A percentile compares a stretch with the other conserved stretches of the same genome.
phyloP scores from a whole-genome alignment of 169 alveolate species.

The Cryptosporidium ubiquitum region DNA sequence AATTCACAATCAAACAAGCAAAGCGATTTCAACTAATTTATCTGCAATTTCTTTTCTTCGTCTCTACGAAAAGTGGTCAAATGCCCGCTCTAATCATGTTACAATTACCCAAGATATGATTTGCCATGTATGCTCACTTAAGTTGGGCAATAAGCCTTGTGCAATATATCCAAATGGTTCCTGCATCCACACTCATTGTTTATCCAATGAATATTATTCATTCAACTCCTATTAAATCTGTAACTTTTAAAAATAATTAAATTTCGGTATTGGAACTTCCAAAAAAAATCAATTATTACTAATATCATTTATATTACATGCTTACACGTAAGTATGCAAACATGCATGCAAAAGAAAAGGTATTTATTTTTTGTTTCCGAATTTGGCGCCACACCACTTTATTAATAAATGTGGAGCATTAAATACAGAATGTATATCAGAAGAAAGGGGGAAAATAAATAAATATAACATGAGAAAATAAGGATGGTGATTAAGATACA shows the following conservation, averaged over 20 bases:
- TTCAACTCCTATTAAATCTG: background rate
- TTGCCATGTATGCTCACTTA: conserved; percentile 58
- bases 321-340: background rate
- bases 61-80: conserved; percentile 54
- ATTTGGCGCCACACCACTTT: background rate
- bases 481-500: background rate
- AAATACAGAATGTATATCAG: background rate
- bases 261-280: background rate
- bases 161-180: conserved; percentile 67
- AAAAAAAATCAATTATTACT: too few species aligned
- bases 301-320: background rate
- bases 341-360: background rate
- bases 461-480: background rate
- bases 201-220: conserved; percentile 26
- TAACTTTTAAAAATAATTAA: too few species aligned
- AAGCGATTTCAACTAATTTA: conserved; percentile 19
- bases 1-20: conserved; percentile 32
- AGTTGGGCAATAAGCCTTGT: conserved; percentile 56
- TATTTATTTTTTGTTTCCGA: too few species aligned
- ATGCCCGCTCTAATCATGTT: conserved; percentile 14
- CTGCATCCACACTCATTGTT: conserved; percentile 61
- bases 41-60: conserved; percentile 67
- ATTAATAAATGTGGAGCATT: background rate
- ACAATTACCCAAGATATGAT: conserved; percentile 72
- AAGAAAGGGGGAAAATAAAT: background rate